These are phyloP conservation scores for Macaranga tanarius DNA, from an alignment of 441 rosid genomes.

Conservation along the genomic window DNA sequence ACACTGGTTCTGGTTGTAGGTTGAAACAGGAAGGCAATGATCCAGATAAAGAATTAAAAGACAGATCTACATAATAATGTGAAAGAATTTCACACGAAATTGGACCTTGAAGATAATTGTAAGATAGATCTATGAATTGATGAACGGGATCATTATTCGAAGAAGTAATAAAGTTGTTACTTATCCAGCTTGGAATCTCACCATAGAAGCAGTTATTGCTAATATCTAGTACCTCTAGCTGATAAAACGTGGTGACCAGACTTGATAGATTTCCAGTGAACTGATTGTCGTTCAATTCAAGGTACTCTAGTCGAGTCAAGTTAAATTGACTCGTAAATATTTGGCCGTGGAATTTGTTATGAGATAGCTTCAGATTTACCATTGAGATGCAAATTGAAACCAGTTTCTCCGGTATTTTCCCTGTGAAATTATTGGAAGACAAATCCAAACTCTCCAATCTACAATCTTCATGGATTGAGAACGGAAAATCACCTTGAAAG, in stretches of 20 bases:
- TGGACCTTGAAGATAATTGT: neutral
- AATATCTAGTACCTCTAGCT: neutral
- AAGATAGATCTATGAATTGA: no score
- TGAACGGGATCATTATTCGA: no score
- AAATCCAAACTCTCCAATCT: neutral
- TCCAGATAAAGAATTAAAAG: neutral
- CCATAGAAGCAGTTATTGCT: neutral
- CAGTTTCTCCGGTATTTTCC: neutral
- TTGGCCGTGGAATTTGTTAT: neutral
- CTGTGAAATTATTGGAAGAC: constrained; percentile 3
- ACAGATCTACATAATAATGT: neutral
- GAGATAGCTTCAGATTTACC: neutral
- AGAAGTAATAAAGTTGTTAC: neutral
- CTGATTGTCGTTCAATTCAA: neutral
- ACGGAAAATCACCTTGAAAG: constrained; percentile 1
- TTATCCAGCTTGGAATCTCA: neutral
- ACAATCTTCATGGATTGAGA: neutral
- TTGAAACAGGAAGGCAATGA: neutral
- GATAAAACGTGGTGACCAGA: neutral
- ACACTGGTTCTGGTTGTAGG: neutral
- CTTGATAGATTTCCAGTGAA: neutral
- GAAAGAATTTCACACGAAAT: neutral
- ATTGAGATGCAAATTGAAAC: neutral
- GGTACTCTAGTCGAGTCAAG: neutral
- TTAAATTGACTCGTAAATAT: neutral